phyloP scores from a whole-genome alignment of 176 grass and related monocot species.

The Triticum dicoccoides region DNA sequence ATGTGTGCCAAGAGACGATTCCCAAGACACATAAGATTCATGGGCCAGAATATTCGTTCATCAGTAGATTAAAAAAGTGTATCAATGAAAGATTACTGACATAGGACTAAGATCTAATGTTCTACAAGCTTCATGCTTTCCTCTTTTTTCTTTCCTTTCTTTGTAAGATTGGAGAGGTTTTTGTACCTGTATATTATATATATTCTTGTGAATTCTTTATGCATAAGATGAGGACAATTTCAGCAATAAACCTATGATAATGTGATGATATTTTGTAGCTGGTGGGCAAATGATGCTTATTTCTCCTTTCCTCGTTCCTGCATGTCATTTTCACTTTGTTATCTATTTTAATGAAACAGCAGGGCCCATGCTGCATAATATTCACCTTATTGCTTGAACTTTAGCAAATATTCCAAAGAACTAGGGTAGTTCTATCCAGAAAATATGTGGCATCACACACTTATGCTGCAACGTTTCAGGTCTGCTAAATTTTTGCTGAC shows the following conservation, averaged over 20 bases:
- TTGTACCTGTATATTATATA: conserved; percentile 8
- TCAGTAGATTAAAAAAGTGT: neutral
- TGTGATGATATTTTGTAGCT: neutral
- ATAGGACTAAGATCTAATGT: conserved; percentile 8
- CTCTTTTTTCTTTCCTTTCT: neutral
- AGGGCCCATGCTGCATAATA: neutral
- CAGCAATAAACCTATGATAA: neutral
- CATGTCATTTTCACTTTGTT: neutral
- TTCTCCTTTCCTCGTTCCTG: neutral
- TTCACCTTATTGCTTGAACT: no score
- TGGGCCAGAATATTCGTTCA: conserved; percentile 17
- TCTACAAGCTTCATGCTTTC: conserved; percentile 15
- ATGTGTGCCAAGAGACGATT: conserved; percentile 65
- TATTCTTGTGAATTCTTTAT: conserved; percentile 35
- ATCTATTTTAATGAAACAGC: neutral
- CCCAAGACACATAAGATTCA: neutral
- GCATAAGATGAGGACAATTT: conserved; percentile 43
- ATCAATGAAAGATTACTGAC: conserved; percentile 23
- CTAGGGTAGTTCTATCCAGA: neutral
- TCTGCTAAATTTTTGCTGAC: neutral
- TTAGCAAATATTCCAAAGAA: neutral
- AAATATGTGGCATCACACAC: no score
- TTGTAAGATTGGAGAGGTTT: no score
- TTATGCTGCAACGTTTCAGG: no score
- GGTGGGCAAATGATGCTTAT: neutral